A percentile compares a stretch with the other conserved stretches of the same genome.
Conservation (phyloP, 2,329 filamentous ascomycete species). For the Neocatenulostroma microsporum region DNA sequence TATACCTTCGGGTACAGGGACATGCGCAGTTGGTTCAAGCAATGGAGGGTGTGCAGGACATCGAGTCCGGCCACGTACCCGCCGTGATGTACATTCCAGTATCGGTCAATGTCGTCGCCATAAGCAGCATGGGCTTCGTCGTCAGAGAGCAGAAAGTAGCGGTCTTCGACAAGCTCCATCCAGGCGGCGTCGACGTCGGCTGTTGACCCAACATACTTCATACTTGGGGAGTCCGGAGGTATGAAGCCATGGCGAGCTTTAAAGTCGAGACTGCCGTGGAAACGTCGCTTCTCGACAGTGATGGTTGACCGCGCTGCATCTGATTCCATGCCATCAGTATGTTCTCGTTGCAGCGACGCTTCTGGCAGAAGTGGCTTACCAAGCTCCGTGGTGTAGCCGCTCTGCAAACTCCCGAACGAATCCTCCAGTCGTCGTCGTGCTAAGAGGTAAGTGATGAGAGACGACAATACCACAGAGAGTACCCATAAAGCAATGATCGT, state of each 20-base stretch:
- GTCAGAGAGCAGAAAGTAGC: conserved; percentile 17
- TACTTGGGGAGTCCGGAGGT: conserved; percentile 6
- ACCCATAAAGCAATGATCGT: conserved; percentile 2
- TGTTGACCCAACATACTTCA: conserved; percentile 5
- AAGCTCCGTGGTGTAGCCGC: conserved; percentile 1
- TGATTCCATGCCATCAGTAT: neutral
- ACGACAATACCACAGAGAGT: conserved; percentile 1
- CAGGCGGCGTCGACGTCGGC: conserved; percentile 7
- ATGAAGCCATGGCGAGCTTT: conserved; percentile 7
- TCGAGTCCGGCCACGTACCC: conserved; percentile 15
- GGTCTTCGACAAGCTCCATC: conserved; percentile 7
- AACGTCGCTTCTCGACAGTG: conserved; percentile 1
- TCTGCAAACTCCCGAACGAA: neutral
- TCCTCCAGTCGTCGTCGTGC: neutral
- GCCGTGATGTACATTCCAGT: conserved; percentile 10
- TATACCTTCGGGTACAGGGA: conserved; percentile 7
- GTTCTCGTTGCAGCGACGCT: neutral
- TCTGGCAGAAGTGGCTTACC: neutral
- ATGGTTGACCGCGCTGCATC: conserved; percentile 2
- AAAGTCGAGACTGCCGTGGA: conserved; percentile 10
- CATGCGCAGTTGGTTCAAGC: conserved; percentile 11
- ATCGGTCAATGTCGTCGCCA: conserved; percentile 9
- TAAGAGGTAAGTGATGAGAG: conserved; percentile 1
- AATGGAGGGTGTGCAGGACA: conserved; percentile 17
- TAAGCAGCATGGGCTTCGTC: conserved; percentile 14